Evolutionary conservation across 2,329 filamentous ascomycete genomes (phyloP).

Genomic region (Knufia petricola): DNA sequence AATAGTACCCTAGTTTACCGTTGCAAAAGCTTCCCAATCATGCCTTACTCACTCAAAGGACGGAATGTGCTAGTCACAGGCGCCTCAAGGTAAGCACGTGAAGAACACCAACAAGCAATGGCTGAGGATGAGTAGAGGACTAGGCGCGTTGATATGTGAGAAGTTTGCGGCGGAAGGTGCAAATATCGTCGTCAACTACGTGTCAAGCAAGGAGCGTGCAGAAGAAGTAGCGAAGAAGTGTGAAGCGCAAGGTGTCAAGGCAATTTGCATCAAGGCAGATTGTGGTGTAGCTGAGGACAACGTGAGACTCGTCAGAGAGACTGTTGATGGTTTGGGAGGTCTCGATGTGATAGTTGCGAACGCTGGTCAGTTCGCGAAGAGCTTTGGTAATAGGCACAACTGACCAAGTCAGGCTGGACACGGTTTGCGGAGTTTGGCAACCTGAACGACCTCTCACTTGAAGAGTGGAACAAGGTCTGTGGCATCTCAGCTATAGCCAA

Average conservation of each 20-base stretch:
- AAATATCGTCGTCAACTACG: conserved; percentile 66
- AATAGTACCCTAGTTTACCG: too few relatives aligned
- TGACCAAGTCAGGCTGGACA: conserved; percentile 46
- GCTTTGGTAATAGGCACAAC: neutral
- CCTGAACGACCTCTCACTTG: conserved; percentile 48
- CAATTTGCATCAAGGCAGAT: conserved; percentile 55
- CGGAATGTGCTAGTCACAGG: conserved; percentile 57
- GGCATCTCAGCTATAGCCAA: too few relatives aligned
- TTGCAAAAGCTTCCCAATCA: too few relatives aligned
- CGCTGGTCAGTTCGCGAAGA: conserved; percentile 44
- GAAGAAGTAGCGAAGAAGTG: conserved; percentile 49
- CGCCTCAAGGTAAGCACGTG: conserved; percentile 47
- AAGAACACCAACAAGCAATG: neutral
- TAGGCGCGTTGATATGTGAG: conserved; percentile 58
- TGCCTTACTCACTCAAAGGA: conserved; percentile 54
- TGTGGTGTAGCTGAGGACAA: conserved; percentile 53
- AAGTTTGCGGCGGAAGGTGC: conserved; percentile 60
- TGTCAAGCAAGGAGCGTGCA: conserved; percentile 51
- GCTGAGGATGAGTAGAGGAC: conserved; percentile 43
- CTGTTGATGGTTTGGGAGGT: conserved; percentile 52
- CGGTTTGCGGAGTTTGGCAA: conserved; percentile 49
- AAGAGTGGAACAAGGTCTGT: conserved; percentile 53
- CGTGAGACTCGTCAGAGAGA: conserved; percentile 48
- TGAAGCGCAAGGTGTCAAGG: conserved; percentile 42
- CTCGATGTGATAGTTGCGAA: conserved; percentile 74